Percentiles rank a stretch among this genome's conserved stretches.
Conservation (phyloP, 2,329 filamentous ascomycete species). For the Fusarium graminum region DNA sequence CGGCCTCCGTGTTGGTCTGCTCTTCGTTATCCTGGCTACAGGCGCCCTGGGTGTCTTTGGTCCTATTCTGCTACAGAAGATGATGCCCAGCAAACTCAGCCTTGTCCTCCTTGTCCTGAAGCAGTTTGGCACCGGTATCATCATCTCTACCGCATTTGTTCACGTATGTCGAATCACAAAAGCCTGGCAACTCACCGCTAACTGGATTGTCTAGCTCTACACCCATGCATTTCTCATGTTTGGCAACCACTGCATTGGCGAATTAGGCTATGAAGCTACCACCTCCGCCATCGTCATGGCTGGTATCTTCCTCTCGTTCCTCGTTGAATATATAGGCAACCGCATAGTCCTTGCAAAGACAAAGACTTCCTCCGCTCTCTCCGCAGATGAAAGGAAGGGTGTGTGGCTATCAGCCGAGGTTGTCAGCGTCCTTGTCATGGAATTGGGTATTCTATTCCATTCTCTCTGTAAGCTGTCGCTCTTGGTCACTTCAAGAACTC, state of each 20-base stretch:
- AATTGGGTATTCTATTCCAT: conserved; percentile 81
- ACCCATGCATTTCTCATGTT: conserved; percentile 83
- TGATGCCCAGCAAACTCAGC: conserved; percentile 64
- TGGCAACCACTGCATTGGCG: conserved; percentile 74
- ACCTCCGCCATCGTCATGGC: conserved; percentile 80
- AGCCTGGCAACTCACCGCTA: neutral
- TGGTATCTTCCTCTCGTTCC: conserved; percentile 78
- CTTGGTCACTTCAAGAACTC: neutral
- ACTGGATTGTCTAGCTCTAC: conserved; percentile 66
- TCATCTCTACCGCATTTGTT: conserved; percentile 78
- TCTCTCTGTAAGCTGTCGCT: conserved; percentile 67
- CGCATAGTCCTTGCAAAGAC: conserved; percentile 64
- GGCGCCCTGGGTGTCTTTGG: conserved; percentile 76
- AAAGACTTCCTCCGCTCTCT: conserved; percentile 47
- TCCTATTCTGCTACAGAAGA: conserved; percentile 72
- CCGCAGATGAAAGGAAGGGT: conserved; percentile 43
- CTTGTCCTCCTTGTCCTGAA: conserved; percentile 73
- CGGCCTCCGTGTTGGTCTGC: conserved; percentile 74
- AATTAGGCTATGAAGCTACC: conserved; percentile 75
- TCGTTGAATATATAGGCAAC: conserved; percentile 76
- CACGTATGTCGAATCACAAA: conserved; percentile 62
- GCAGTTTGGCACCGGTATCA: conserved; percentile 80
- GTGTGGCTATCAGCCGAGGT: conserved; percentile 59
- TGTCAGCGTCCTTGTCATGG: conserved; percentile 76
- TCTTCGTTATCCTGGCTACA: conserved; percentile 79